phyloP scores from a whole-genome alignment of 139 green algal species.

The Edaphochlamys debaryana region DNA sequence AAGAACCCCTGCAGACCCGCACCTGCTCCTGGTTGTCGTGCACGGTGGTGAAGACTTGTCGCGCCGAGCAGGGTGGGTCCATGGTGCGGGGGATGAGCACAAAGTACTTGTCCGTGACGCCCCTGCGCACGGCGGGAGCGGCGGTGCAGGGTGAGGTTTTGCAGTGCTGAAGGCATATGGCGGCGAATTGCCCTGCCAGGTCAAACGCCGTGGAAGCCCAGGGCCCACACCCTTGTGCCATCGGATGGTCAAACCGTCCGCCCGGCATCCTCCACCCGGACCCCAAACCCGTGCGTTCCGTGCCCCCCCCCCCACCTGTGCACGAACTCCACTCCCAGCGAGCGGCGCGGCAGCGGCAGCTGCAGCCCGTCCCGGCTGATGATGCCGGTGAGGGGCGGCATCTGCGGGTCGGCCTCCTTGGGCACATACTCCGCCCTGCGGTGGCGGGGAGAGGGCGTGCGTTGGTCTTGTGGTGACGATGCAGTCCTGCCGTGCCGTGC shows the following conservation, averaged over 20 bases:
- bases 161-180: too few relatives aligned
- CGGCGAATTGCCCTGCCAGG: too few relatives aligned
- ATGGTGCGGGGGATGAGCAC: slow-evolving; percentile 55
- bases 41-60: slow-evolving; percentile 66
- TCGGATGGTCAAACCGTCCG: too few relatives aligned
- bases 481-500: too few relatives aligned
- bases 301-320: slow-evolving; percentile 40
- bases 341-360: slow-evolving; percentile 58
- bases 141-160: too few relatives aligned
- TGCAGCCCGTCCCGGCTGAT: slow-evolving; percentile 28
- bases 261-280: not conserved
- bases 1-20: not conserved
- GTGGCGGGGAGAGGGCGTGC: not conserved
- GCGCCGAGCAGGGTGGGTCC: slow-evolving; percentile 44
- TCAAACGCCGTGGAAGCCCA: too few relatives aligned
- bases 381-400: slow-evolving; percentile 45
- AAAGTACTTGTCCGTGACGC: slow-evolving; percentile 42
- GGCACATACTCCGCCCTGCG: slow-evolving; percentile 43
- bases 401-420: slow-evolving; percentile 40
- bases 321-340: slow-evolving; percentile 63
- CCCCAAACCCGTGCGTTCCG: too few relatives aligned
- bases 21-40: slow-evolving; percentile 66
- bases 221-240: too few relatives aligned
- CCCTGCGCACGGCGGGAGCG: too few relatives aligned
- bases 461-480: not conserved